Evolutionary conservation across 306 rosid species (phyloP).

Genomic region (Cucurbita ficifolia): DNA sequence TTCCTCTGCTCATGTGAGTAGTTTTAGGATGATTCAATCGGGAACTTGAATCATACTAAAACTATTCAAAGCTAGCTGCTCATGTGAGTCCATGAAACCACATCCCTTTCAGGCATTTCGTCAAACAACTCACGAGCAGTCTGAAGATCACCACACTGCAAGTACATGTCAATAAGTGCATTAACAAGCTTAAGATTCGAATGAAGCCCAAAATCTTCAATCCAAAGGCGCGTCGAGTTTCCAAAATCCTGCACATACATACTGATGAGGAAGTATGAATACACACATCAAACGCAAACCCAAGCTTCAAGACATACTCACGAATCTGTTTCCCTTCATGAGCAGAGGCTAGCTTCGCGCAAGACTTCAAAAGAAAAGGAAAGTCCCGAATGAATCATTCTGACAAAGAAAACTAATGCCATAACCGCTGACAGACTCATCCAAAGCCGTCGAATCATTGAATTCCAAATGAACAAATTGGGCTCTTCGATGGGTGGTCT

Average conservation of each 20-base stretch:
- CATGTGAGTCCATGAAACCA: constrained; percentile 58
- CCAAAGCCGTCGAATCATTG: no score
- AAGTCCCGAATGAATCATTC: constrained; percentile 5
- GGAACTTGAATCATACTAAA: no score
- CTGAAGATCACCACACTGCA: constrained; percentile 51
- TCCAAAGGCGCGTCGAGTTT: constrained; percentile 43
- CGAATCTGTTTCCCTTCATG: constrained; percentile 54
- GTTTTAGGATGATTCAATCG: no score
- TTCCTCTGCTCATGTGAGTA: no score
- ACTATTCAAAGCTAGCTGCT: no score
- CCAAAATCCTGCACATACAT: constrained; percentile 56
- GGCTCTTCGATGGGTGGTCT: no score
- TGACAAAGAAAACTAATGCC: no score
- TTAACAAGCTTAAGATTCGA: constrained; percentile 41
- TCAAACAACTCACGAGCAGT: constrained; percentile 55
- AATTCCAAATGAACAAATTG: no score
- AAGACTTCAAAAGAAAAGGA: constrained; percentile 51
- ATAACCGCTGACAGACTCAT: no score
- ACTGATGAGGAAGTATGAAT: constrained; percentile 50
- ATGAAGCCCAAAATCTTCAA: constrained; percentile 30
- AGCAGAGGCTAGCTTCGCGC: constrained; percentile 32
- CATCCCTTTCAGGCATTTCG: constrained; percentile 40
- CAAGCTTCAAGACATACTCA: constrained; percentile 43
- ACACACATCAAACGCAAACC: constrained; percentile 32
- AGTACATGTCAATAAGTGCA: constrained; percentile 64